Conservation (phyloP, 192 early-diverging fungal species). For the Backusella mclennaniae region DNA sequence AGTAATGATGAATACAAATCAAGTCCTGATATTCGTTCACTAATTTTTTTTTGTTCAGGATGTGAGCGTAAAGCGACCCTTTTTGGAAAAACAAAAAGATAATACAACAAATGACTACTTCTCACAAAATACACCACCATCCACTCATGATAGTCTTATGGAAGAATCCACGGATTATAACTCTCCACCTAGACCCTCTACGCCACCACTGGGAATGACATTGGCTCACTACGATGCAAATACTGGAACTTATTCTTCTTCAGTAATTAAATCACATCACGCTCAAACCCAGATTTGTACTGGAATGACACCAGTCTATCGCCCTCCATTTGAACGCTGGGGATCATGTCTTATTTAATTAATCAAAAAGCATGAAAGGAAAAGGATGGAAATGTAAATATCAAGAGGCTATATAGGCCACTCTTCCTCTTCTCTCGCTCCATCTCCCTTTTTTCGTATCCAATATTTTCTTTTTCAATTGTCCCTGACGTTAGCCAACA, state of each 20-base stretch:
- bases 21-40: background rate
- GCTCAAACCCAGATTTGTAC: slow-evolving; percentile 19
- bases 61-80: background rate
- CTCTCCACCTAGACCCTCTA: slow-evolving; percentile 10
- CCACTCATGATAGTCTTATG: background rate
- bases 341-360: slow-evolving; percentile 30
- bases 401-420: background rate
- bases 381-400: background rate
- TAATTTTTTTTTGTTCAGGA: background rate
- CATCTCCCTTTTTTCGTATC: background rate
- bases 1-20: background rate
- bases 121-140: background rate
- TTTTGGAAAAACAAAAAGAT: background rate
- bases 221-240: slow-evolving; percentile 31
- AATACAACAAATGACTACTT: background rate
- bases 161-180: background rate
- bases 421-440: background rate
- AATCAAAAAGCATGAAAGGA: background rate
- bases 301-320: slow-evolving; percentile 36
- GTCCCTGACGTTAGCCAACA: background rate
- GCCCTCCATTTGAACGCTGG: slow-evolving; percentile 33
- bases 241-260: slow-evolving; percentile 25
- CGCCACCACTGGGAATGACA: slow-evolving; percentile 36
- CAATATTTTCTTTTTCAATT: background rate
- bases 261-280: slow-evolving; percentile 13